These are phyloP conservation scores for Nitzschia putrida DNA, from an alignment of 108 stramenopile genomes.

Conservation along the genomic window DNA sequence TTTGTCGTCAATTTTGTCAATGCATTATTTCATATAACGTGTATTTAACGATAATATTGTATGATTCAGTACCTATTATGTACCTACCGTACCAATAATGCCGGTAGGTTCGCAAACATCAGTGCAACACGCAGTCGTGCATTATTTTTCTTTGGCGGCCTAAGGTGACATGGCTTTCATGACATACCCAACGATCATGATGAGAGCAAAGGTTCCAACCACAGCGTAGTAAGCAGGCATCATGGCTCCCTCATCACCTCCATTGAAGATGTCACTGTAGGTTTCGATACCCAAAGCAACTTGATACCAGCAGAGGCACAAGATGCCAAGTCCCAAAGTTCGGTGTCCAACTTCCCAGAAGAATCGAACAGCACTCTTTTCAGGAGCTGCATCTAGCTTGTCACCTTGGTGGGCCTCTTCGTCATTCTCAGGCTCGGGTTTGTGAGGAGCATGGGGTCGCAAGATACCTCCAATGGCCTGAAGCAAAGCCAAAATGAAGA, in stretches of 20 bases:
- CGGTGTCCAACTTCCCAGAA: conserved; percentile 36
- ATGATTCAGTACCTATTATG: no score
- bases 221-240: conserved; percentile 24
- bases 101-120: no score
- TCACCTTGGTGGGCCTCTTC: conserved; percentile 2
- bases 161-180: background rate
- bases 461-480: conserved; percentile 36
- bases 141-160: no score
- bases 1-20: no score
- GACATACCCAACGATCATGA: conserved; percentile 15
- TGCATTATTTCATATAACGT: no score
- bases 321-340: conserved; percentile 20
- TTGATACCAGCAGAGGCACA: conserved; percentile 36
- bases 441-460: conserved; percentile 38
- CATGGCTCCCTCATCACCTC: conserved; percentile 8
- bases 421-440: conserved; percentile 3
- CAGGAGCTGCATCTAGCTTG: background rate
- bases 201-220: conserved; percentile 5
- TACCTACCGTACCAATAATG: no score
- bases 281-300: conserved; percentile 29
- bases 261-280: conserved; percentile 28
- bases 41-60: no score
- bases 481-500: conserved; percentile 39
- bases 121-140: no score
- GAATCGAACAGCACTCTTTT: conserved; percentile 17